Base-by-base conservation (phyloP, 495 filamentous ascomycete species). In the Opeltia flavorubescens region DNA sequence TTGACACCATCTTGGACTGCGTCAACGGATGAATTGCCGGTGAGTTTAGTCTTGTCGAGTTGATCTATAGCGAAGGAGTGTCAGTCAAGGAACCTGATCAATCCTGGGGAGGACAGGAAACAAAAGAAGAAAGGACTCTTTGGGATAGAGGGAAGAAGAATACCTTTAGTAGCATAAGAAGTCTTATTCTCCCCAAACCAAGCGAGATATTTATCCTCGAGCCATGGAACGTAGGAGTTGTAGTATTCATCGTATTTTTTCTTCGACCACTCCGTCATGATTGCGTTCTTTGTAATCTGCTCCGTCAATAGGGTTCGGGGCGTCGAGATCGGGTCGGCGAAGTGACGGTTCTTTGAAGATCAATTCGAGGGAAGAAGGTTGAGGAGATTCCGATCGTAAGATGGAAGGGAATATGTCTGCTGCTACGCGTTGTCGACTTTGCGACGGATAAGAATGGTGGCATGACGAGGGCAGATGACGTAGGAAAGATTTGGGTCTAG, bases 231-330 rank as follows among this genome's bases (percentile, higher is more conserved):
- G 76, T 78, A 81, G 43, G 62, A 62, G 48, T 79, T 75, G 61
- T 80, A 80, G 57, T 78, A 70, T 21, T 68, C 56, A 63, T 79
- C 73, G 66, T 78, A 80, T 29, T 66, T 69, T 48, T 74, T 58
- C 49, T 65, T 72, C 33, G 64, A 59, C 70, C 70, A 74, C 49
- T 80, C 70, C 7, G 48, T 59, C 50, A 53, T 58, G n/a, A 11
- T 51, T 42, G 47, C 44, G 75, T 63, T 95, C 89, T 46, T 71
- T 68, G 58, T 77, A 78, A 56, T 98, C 95, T 6, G 86, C 91
- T 59, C 74, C 71, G 56, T 98, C 91, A 64, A 95, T 89, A 85
- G 95, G 94, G 54, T 98, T 91, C 89, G 89, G 95, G 56, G 89
- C 91, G 55, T 95, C 95, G 29, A 98, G 76, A 46, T 95, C 87